Percentiles rank a stretch among this genome's conserved stretches.
These are phyloP conservation scores for Pholiota molesta DNA, from an alignment of 768 basidiomycete genomes.

Conservation along the genomic window DNA sequence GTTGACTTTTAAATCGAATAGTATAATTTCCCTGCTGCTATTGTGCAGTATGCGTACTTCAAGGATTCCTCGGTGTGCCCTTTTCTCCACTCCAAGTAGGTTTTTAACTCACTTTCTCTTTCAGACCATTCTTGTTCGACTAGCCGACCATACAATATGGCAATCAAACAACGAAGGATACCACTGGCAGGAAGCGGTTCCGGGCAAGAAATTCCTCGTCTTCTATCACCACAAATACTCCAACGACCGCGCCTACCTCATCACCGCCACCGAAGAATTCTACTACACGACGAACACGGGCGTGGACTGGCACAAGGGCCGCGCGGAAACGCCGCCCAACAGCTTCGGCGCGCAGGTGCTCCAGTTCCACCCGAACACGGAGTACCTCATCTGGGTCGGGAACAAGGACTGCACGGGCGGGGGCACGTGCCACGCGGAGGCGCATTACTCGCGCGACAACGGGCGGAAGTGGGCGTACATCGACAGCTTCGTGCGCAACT, in stretches of 20 bases:
- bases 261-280: slow-evolving; percentile 66
- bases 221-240: slow-evolving; percentile 87
- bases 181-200: slow-evolving; percentile 74
- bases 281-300: slow-evolving; percentile 89
- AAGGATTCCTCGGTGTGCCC: slow-evolving; percentile 65
- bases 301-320: slow-evolving; percentile 59
- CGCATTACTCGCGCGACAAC: slow-evolving; percentile 75
- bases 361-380: slow-evolving; percentile 84
- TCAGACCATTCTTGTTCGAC: slow-evolving; percentile 82
- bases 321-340: slow-evolving; percentile 76
- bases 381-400: slow-evolving; percentile 90
- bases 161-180: slow-evolving; percentile 96
- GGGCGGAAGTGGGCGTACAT: slow-evolving; percentile 77
- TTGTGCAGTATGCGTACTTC: slow-evolving; percentile 87
- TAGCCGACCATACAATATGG: slow-evolving; percentile 81
- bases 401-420: slow-evolving; percentile 60
- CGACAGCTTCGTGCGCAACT: slow-evolving; percentile 88
- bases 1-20: slow-evolving; percentile 2
- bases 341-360: slow-evolving; percentile 74
- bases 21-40: slow-evolving; percentile 56
- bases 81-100: neutral
- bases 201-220: slow-evolving; percentile 68
- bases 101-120: neutral
- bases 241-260: slow-evolving; percentile 85
- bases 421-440: slow-evolving; percentile 69